These are phyloP conservation scores for Phaeolepiota aurea DNA, from an alignment of 768 basidiomycete genomes.

Conservation along the genomic window DNA sequence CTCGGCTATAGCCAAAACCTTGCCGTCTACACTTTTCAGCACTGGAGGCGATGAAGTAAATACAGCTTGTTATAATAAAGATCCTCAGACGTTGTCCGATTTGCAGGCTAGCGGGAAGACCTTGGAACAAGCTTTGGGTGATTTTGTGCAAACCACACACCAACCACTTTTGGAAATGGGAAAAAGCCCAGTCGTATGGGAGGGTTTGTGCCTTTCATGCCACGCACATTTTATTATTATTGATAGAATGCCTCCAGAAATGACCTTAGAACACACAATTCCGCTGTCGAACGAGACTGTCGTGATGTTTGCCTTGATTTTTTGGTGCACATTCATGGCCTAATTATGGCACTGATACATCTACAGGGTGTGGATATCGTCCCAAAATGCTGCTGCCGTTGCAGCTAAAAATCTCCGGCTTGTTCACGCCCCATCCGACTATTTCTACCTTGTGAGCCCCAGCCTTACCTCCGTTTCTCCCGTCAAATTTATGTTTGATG, in stretches of 20 bases:
- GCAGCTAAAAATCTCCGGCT: slow-evolving; percentile 52
- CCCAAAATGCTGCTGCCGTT: slow-evolving; percentile 48
- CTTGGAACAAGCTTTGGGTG: slow-evolving; percentile 53
- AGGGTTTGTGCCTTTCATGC: slow-evolving; percentile 45
- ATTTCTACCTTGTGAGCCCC: slow-evolving; percentile 59
- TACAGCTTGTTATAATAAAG: slow-evolving; percentile 58
- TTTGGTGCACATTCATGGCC: not conserved
- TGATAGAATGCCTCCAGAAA: slow-evolving; percentile 32
- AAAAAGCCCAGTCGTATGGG: slow-evolving; percentile 80
- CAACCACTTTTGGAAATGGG: slow-evolving; percentile 39
- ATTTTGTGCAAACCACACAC: slow-evolving; percentile 51
- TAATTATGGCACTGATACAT: too few relatives aligned
- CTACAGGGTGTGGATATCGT: slow-evolving; percentile 67
- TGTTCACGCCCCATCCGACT: slow-evolving; percentile 65
- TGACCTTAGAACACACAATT: slow-evolving; percentile 51
- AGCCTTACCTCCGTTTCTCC: not conserved
- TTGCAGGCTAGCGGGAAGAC: slow-evolving; percentile 43
- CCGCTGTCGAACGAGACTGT: slow-evolving; percentile 41
- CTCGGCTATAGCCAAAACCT: slow-evolving; percentile 35
- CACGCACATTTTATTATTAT: slow-evolving; percentile 39
- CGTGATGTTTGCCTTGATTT: slow-evolving; percentile 27
- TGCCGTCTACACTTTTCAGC: slow-evolving; percentile 58
- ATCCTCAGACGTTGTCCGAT: slow-evolving; percentile 47
- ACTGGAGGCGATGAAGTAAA: slow-evolving; percentile 86
- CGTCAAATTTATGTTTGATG: not conserved